Base-by-base conservation (phyloP, 2,329 filamentous ascomycete genomes). In the Phaeosphaeria sp. region DNA sequence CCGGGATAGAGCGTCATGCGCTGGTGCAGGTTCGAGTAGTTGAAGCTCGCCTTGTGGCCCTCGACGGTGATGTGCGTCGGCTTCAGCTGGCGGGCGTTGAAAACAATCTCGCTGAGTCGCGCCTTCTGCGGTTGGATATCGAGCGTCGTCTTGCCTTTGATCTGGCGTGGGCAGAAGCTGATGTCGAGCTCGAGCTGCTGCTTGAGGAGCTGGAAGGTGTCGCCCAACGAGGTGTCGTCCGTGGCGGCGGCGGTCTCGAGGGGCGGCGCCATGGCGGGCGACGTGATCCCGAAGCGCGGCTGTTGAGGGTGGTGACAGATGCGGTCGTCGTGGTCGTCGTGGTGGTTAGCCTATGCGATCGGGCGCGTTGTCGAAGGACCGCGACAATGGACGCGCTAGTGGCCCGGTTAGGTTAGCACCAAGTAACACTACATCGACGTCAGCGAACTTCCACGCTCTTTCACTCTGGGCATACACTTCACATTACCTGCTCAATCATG, bases 141-240 rank as follows among this genome's bases (percentile, higher is more conserved):
- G 66, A 99, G 90, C 66, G 93, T 90, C 9, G 91, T 92, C 62
- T 86, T 89, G 50, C 95, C 95, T 60, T 86, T 88, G 70, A 98
- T 80, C 71, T 84, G 85, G 77, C 89, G 89, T 53, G 86, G 86
- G 63, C 86, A 84, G 75, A 99, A 96, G 79, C 96, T 91, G 73
- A 99, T 83, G 69, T 98, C 93, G 59, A 99, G 83, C 69, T 93
- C 89, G 50, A 99, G 89, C 75, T 91, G 91, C 79, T 98, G 94
- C 78, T 93, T 90, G 54, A 92, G 84, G 56, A 98, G 81, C 48
- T 82, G 81, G 70, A 84, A 88, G 27, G 67, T 67, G 65, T 69
- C 70, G 63, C 66, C 66, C 58, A 67, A 59, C 64, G 69, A 65
- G 58, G 70, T 64, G 53, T 72, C 71, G 63, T 73, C 72, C 64